phyloP scores from a whole-genome alignment of 2,329 filamentous ascomycete species.

The Pezicula carpinea region DNA sequence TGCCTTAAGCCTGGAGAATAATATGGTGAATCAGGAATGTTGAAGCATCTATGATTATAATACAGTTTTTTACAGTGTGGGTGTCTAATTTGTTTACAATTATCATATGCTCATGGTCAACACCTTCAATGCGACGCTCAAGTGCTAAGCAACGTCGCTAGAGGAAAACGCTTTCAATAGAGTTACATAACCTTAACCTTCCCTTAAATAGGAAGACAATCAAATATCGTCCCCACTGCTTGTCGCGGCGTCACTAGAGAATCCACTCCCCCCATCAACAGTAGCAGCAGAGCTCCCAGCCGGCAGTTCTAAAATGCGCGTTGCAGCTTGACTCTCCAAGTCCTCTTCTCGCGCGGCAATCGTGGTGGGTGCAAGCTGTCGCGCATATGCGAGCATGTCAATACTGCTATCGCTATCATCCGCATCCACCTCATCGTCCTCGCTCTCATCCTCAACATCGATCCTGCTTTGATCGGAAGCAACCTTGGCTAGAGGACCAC shows the following conservation, averaged over 20 bases:
- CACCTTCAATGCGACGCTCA: no score
- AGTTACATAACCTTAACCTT: no score
- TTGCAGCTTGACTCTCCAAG: constrained; percentile 9
- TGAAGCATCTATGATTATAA: no score
- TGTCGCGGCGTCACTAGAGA: constrained; percentile 6
- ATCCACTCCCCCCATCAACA: constrained; percentile 9
- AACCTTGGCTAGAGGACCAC: not conserved
- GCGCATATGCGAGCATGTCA: constrained; percentile 17
- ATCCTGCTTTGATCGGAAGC: not conserved
- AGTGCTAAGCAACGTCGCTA: no score
- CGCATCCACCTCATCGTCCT: constrained; percentile 7
- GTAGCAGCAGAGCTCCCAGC: constrained; percentile 10
- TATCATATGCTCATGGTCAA: no score
- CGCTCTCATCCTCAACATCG: constrained; percentile 1
- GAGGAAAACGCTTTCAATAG: no score
- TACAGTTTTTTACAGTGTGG: no score
- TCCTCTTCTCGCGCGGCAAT: constrained; percentile 13
- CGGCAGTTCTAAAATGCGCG: constrained; percentile 1
- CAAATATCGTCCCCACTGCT: no score
- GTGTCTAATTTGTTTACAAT: no score
- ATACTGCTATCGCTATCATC: constrained; percentile 14
- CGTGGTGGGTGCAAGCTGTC: constrained; percentile 12
- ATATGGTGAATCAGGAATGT: no score
- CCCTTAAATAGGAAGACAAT: no score
- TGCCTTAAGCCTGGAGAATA: no score